These are phyloP conservation scores for Oidium heveae DNA, from an alignment of 2,329 filamentous ascomycete species.

Conservation along the genomic window DNA sequence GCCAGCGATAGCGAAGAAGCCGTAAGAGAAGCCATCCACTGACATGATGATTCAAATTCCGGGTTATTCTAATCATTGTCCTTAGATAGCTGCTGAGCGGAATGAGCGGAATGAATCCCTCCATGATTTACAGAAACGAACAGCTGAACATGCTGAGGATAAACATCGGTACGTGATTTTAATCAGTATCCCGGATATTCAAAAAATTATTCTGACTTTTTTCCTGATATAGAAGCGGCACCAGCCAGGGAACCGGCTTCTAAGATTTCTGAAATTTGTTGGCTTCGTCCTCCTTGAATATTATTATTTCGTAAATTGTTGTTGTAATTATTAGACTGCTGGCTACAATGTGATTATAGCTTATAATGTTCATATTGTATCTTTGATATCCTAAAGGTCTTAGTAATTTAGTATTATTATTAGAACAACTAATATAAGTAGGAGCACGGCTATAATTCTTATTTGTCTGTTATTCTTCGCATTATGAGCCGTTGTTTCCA, in stretches of 20 bases:
- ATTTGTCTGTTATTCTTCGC: constrained; percentile 71
- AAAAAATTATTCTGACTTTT: background rate
- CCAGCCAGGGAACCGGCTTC: constrained; percentile 6
- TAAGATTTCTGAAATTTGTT: background rate
- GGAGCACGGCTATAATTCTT: constrained; percentile 42
- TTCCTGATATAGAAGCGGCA: constrained; percentile 7
- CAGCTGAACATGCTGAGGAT: constrained; percentile 12
- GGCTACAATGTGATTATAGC: background rate
- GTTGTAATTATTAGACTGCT: background rate
- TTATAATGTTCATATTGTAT: background rate
- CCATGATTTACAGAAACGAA: constrained; percentile 36
- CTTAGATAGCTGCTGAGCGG: constrained; percentile 9
- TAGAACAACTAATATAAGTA: constrained; percentile 39
- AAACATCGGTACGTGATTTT: constrained; percentile 13
- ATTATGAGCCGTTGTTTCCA: constrained; percentile 46
- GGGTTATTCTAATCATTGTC: background rate
- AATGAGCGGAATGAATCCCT: constrained; percentile 10
- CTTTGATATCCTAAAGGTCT: background rate
- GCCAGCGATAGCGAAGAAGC: constrained; percentile 59
- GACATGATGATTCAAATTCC: background rate
- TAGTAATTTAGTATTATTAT: constrained; percentile 36
- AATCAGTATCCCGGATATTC: no score
- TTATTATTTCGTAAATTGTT: background rate
- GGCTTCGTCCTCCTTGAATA: no score
- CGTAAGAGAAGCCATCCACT: constrained; percentile 18